Percentiles rank a stretch among this genome's conserved stretches.
phyloP scores from a whole-genome alignment of 2,329 filamentous ascomycete genomes.

The Thelonectria blattea region DNA sequence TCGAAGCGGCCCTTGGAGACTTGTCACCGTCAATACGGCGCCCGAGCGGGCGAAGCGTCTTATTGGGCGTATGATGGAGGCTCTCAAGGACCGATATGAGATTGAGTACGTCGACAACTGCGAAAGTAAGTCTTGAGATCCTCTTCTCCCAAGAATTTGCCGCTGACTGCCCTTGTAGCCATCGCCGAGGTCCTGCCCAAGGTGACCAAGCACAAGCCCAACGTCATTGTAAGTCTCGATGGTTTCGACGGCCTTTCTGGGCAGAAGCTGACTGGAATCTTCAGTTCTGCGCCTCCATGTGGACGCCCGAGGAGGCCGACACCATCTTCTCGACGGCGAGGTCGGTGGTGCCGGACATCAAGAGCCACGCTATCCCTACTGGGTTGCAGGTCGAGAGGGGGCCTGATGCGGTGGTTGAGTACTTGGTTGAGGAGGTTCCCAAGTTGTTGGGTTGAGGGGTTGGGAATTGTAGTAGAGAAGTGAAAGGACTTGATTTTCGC shows the following conservation, averaged over 20 bases:
- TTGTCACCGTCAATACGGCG: constrained; percentile 72
- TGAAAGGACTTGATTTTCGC: not conserved
- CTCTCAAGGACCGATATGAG: constrained; percentile 66
- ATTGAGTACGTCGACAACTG: constrained; percentile 69
- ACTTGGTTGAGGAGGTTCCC: constrained; percentile 52
- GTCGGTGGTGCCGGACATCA: constrained; percentile 52
- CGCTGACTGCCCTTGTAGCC: constrained; percentile 39
- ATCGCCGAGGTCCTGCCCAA: constrained; percentile 62
- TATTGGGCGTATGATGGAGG: constrained; percentile 66
- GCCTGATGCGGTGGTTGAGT: constrained; percentile 61
- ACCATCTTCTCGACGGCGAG: constrained; percentile 53
- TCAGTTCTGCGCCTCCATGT: constrained; percentile 68
- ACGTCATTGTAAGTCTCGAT: constrained; percentile 38
- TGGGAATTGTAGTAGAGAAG: not conserved
- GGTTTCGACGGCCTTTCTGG: not conserved
- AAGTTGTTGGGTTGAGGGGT: constrained; percentile 13
- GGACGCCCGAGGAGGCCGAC: constrained; percentile 53
- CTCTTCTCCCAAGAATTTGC: not conserved
- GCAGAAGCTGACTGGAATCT: not conserved
- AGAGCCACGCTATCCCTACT: constrained; percentile 59
- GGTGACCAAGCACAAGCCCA: constrained; percentile 48
- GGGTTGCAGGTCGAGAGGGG: constrained; percentile 60
- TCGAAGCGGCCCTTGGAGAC: constrained; percentile 59
- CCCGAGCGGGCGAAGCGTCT: constrained; percentile 68
- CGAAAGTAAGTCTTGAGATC: constrained; percentile 51